Evolutionary conservation across 768 basidiomycete species (phyloP).

Genomic region (Tylopilus sp.): DNA sequence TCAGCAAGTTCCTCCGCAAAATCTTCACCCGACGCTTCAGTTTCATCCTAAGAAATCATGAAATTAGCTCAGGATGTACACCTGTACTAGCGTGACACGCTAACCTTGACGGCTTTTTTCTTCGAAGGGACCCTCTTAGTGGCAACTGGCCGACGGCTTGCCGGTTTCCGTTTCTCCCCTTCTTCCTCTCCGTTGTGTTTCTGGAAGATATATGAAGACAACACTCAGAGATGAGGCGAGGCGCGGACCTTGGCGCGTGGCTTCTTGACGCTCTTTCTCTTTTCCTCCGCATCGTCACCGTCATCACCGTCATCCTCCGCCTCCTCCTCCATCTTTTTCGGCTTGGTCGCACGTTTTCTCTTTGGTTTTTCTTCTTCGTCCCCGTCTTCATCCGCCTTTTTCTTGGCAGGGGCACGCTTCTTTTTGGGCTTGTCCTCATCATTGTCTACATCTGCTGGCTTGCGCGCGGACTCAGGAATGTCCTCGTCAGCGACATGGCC

Average conservation of each 20-base stretch:
- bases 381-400: slow-evolving; percentile 31
- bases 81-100: neutral
- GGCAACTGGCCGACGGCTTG: slow-evolving; percentile 38
- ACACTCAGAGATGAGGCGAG: slow-evolving; percentile 6
- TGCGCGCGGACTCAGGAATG: slow-evolving; percentile 70
- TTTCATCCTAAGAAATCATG: slow-evolving; percentile 24
- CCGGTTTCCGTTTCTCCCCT: slow-evolving; percentile 47
- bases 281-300: slow-evolving; percentile 24
- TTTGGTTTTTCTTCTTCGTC: slow-evolving; percentile 38
- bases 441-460: slow-evolving; percentile 46
- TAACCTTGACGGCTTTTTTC: slow-evolving; percentile 40
- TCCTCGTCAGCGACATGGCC: slow-evolving; percentile 83
- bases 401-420: slow-evolving; percentile 38
- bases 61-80: neutral
- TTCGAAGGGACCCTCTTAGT: slow-evolving; percentile 48
- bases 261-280: slow-evolving; percentile 35
- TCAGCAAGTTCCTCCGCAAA: slow-evolving; percentile 43
- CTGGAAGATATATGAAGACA: slow-evolving; percentile 18
- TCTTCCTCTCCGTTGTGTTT: slow-evolving; percentile 33
- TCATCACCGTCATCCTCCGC: slow-evolving; percentile 33
- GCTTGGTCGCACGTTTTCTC: slow-evolving; percentile 30
- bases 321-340: slow-evolving; percentile 34
- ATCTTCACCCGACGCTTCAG: slow-evolving; percentile 45
- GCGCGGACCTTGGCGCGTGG: slow-evolving; percentile 35
- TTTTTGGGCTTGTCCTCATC: slow-evolving; percentile 57